These are phyloP conservation scores for Reticulascus tulasneorum DNA, from an alignment of 2,329 filamentous ascomycete genomes.

Conservation along the genomic window DNA sequence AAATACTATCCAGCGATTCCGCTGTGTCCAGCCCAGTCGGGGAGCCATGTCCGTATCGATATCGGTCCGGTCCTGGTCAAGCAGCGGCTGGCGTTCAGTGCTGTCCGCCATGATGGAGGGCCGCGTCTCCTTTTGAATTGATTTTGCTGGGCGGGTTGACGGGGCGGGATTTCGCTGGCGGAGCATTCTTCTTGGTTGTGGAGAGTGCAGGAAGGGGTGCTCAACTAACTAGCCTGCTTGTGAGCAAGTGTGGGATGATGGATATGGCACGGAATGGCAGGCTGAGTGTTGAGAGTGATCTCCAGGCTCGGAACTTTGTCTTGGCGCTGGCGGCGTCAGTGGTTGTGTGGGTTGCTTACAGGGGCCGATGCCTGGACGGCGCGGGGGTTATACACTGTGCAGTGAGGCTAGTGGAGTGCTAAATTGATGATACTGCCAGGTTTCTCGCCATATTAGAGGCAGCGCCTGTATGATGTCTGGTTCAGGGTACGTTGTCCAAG, in stretches of 20 bases:
- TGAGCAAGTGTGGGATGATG: conserved; percentile 1
- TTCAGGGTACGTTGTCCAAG: too few relatives aligned
- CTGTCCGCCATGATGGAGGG: conserved; percentile 17
- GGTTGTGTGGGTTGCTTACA: too few relatives aligned
- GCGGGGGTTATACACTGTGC: too few relatives aligned
- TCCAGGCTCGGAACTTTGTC: too few relatives aligned
- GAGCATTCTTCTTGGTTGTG: conserved; percentile 17
- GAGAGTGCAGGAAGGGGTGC: conserved; percentile 5
- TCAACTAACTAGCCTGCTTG: conserved; percentile 3
- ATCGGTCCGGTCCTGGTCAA: conserved; percentile 14
- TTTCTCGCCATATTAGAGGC: too few relatives aligned
- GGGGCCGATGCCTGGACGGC: too few relatives aligned
- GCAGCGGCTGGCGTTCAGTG: conserved; percentile 19
- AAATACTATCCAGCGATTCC: conserved; percentile 60
- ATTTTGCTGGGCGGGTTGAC: conserved; percentile 5
- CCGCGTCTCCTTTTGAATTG: too few relatives aligned
- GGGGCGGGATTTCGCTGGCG: conserved; percentile 17
- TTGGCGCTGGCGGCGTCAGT: too few relatives aligned
- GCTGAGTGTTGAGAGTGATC: conserved; percentile 12
- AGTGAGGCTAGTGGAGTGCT: too few relatives aligned
- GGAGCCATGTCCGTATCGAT: conserved; percentile 3
- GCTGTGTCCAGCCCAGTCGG: conserved; percentile 19
- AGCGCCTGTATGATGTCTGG: too few relatives aligned
- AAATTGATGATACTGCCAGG: too few relatives aligned
- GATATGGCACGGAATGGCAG: conserved; percentile 1